Base-by-base conservation (phyloP, 2,329 filamentous ascomycete species). In the Apiospora malaysiana region DNA sequence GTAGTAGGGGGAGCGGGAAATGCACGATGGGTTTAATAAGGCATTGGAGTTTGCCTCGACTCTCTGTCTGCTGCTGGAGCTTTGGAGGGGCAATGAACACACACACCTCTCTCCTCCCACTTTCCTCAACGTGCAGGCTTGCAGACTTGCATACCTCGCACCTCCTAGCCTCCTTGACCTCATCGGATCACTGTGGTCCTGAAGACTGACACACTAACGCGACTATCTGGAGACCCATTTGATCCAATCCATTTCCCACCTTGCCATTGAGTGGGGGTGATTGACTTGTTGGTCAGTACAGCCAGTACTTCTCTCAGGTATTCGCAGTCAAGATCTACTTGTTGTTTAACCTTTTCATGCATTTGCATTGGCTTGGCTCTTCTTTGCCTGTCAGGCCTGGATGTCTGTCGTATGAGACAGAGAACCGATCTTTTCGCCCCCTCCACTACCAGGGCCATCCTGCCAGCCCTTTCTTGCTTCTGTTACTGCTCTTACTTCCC, bases 141-240 rank as follows among this genome's bases (percentile, higher is more conserved):
- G n/a, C n/a, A n/a, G n/a, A n/a, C n/a, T n/a, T n/a, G n/a, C n/a
- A n/a, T n/a, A n/a, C n/a, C n/a, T n/a, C n/a, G n/a, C n/a, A n/a
- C n/a, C n/a, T n/a, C n/a, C n/a, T n/a, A n/a, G n/a, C n/a, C 5
- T n/a, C n/a, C 6, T 37, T 25, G 23, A 45, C 37, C 65, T 43
- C 65, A 67, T 46, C 65, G 65, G 65, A 67, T 67, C 65, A 67
- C 65, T 67, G 65, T 67, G 65, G 65, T 67, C 65, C 65, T 67
- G 32, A 32, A 32, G 3, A 32, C 32, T 32, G 40, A 67, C 40
- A 67, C 40, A 67, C 65, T 46, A 46, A 67, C 65, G 65, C 25
- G 65, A 67, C 65, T 25, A 37, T 46, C 65, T 43, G 65, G 43
- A 43, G 40, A 67, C 65, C 63, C 63, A 66, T 66, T 66, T 66